Base-by-base conservation (phyloP, 345 rosid species). In the Psidium friedrichsthalianum region DNA sequence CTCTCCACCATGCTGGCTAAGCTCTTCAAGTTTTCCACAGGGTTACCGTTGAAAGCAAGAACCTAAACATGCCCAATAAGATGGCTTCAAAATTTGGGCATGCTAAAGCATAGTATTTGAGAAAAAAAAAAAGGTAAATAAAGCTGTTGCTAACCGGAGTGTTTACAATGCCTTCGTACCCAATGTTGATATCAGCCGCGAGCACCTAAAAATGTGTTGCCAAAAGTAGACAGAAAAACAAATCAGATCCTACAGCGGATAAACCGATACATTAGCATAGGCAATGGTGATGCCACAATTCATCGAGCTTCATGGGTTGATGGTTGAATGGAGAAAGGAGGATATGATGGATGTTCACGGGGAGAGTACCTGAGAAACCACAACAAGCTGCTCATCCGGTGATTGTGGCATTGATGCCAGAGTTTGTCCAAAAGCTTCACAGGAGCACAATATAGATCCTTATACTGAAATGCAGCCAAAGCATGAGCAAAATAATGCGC, bases 361-460 rank as follows among this genome's bases (percentile, higher is more conserved):
- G 44, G 24, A 32, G 51, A 69, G 78, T n/a, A 94, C 99, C 98
- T 94, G 99, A 54, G 99, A 96, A 85, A 96, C 92, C 52, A 96
- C 98, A 87, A 94, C 96, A 85, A 96, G 94, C 87, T 96, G 98
- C 89, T 95, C 98, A 87, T 94, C 98, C 53, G 88, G 89, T 74
- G 97, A 92, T 85, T 94, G 93, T 52, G 97, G 96, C 99, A 96
- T 94, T 74, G 94, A 87, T 96, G 95, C 61, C 94, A 92, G 92
- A 90, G 95, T 87, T 94, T 95, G 86, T 94, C 96, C 91, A 95
- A 90, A 47, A 96, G 92, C 87, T 96, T 96, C 52, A 95, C 99
- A 3, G 99, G 98, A 86, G 99, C 95, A 89, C 94, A 97, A 84
- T 90, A 96, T 85, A 95, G 97, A 82, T 95, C 98, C 93, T 95